phyloP scores from a whole-genome alignment of 768 basidiomycete genomes.

The Cubamyces lactineus region DNA sequence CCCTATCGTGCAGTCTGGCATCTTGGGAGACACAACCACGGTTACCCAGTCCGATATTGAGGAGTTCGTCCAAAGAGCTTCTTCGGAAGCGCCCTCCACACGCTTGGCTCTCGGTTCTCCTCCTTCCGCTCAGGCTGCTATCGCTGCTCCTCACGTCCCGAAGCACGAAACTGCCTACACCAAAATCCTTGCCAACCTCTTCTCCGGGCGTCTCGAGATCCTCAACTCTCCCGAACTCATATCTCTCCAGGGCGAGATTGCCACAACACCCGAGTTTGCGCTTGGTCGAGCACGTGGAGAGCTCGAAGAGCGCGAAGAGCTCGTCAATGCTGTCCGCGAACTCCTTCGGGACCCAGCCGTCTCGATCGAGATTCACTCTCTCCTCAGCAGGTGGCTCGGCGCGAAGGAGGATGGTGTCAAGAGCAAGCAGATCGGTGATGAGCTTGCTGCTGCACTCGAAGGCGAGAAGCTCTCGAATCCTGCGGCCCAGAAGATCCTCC shows the following conservation, averaged over 20 bases:
- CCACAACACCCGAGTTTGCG: slow-evolving; percentile 94
- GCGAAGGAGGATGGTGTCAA: slow-evolving; percentile 70
- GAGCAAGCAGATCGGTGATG: slow-evolving; percentile 59
- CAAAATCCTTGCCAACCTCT: slow-evolving; percentile 81
- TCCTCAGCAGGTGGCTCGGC: slow-evolving; percentile 76
- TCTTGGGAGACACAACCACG: slow-evolving; percentile 55
- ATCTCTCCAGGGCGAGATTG: slow-evolving; percentile 65
- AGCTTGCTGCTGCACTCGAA: slow-evolving; percentile 57
- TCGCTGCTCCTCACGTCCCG: slow-evolving; percentile 65
- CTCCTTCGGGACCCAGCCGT: slow-evolving; percentile 58
- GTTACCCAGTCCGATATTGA: slow-evolving; percentile 49
- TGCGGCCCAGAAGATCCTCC: slow-evolving; percentile 58
- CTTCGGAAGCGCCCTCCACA: slow-evolving; percentile 39
- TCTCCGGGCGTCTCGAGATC: slow-evolving; percentile 78
- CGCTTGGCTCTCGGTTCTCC: slow-evolving; percentile 54
- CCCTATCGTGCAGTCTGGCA: slow-evolving; percentile 62
- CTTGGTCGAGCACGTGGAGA: slow-evolving; percentile 89
- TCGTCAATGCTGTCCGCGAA: slow-evolving; percentile 65
- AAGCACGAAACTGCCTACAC: slow-evolving; percentile 92
- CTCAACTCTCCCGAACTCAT: slow-evolving; percentile 83
- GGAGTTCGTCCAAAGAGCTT: slow-evolving; percentile 52
- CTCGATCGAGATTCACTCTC: slow-evolving; percentile 61
- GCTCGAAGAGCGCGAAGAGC: slow-evolving; percentile 70
- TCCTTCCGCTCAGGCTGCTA: slow-evolving; percentile 29
- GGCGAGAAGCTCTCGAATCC: slow-evolving; percentile 40